Evolutionary conservation across 176 grass and related monocot species (phyloP), one percentile per base, ranked within the genome.

Genomic region (Hordeum marinum): DNA sequence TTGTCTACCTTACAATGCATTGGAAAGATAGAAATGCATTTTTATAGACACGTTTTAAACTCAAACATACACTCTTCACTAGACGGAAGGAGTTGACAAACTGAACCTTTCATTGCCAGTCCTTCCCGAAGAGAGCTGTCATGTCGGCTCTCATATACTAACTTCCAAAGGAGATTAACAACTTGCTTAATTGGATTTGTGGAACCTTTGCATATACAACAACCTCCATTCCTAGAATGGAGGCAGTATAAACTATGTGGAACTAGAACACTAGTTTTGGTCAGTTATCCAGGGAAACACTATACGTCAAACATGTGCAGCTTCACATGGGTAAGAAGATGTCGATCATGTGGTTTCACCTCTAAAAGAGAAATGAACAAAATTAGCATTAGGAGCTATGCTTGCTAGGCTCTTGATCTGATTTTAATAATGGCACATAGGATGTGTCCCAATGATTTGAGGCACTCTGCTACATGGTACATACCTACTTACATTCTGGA

Each of bases 381-480:
- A 48, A 39, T 31, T 81, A 75, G 60, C 3, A 76, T 42, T 9
- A 37, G 27, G 57, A 64, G 20, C 20, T 13, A 42, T 9, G 23
- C 9, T 75, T 50, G 46, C 46, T 50, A 63, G 78, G 57, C 58
- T 64, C 57, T 40, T 27, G 60, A 71, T 83, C 57, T 64, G 43
- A 74, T 90, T 83, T 87, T 67, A 45, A 73, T 86, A 80, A 90
- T 79, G 79, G 72, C 31, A 60, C 14, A 20, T 31, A 62, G 23
- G 41, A n/a, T 72, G 72, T 58, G 83, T 58, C 72, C 36, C 14
- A 65, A 86, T 83, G 80, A 83, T 90, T 86, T 29, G 79, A 80
- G 35, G 78, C 79, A 78, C 32, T 57, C 24, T 57, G 18, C 40
- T 42, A 59, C 70, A 48, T 48, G 37, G 35, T 45, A 73, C 41